Evolutionary conservation across 2,329 filamentous ascomycete genomes (phyloP).

Genomic region (Penicillium sp.): DNA sequence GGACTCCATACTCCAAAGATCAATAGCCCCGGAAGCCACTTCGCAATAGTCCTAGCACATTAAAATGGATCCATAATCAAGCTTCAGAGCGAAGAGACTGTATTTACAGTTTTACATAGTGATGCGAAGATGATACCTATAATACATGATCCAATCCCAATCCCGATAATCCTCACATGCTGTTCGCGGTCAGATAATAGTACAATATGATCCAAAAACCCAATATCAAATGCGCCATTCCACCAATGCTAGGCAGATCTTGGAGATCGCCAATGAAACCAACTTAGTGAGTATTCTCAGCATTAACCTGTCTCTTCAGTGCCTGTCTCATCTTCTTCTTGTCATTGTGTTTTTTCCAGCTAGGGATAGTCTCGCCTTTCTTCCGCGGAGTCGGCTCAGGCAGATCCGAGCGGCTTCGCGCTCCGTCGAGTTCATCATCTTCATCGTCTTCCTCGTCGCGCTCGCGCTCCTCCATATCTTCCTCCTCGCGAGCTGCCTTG

Average conservation of each 20-base stretch:
- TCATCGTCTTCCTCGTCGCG: constrained; percentile 29
- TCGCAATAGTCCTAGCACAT: not conserved
- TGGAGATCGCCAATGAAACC: not conserved
- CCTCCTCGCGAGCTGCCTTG: constrained; percentile 23
- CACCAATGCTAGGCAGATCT: constrained; percentile 1
- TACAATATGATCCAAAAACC: constrained; percentile 12
- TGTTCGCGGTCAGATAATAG: constrained; percentile 4
- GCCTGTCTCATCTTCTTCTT: constrained; percentile 46
- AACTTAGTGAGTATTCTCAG: constrained; percentile 7
- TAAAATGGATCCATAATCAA: not conserved
- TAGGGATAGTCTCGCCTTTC: constrained; percentile 38
- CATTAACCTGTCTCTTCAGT: constrained; percentile 34
- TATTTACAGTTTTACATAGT: constrained; percentile 18
- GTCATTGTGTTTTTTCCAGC: constrained; percentile 45
- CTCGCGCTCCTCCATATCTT: constrained; percentile 21
- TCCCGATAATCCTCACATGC: constrained; percentile 11
- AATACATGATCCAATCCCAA: constrained; percentile 16
- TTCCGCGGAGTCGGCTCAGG: constrained; percentile 27
- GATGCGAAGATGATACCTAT: constrained; percentile 17
- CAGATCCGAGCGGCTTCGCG: constrained; percentile 5
- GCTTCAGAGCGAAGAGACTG: constrained; percentile 27
- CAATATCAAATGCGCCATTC: constrained; percentile 9
- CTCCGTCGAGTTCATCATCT: constrained; percentile 18
- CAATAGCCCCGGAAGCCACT: not conserved
- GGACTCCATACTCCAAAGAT: too few species aligned